Percentiles rank a stretch among this genome's conserved stretches.
Conservation (phyloP, 768 basidiomycete species). For the Tricholomella constricta region DNA sequence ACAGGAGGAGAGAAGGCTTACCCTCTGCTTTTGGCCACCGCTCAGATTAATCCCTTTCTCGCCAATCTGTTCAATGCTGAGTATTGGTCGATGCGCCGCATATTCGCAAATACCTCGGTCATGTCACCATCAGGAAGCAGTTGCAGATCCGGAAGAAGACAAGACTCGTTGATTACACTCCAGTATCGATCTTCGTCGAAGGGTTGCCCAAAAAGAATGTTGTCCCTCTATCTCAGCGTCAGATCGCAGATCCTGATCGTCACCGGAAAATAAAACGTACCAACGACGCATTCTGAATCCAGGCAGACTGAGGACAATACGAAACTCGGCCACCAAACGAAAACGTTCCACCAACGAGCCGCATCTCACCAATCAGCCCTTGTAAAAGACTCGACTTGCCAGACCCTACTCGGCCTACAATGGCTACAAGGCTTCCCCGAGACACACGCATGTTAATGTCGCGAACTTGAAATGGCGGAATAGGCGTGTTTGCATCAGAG, state of each 20-base stretch:
- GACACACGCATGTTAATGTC: conserved; percentile 54
- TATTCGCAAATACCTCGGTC: conserved; percentile 55
- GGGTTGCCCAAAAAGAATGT: conserved; percentile 65
- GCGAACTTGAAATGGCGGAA: conserved; percentile 53
- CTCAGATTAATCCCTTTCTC: conserved; percentile 70
- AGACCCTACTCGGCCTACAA: conserved; percentile 71
- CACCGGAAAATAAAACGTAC: conserved; percentile 32
- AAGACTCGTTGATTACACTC: conserved; percentile 58
- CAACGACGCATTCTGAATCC: conserved; percentile 73
- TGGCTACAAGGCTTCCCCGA: conserved; percentile 58
- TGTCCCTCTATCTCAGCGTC: conserved; percentile 48
- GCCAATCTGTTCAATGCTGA: conserved; percentile 50
- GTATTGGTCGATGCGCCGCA: too few relatives aligned
- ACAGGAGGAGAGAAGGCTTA: conserved; percentile 21
- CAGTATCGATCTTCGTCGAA: conserved; percentile 70
- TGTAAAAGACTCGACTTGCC: conserved; percentile 66
- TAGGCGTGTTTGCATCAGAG: conserved; percentile 6
- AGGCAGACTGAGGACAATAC: conserved; percentile 74
- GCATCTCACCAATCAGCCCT: conserved; percentile 75
- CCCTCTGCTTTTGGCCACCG: conserved; percentile 68
- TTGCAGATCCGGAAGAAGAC: conserved; percentile 63
- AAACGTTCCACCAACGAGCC: conserved; percentile 49
- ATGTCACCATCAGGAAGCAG: conserved; percentile 70
- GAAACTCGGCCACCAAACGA: conserved; percentile 64
- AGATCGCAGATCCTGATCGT: background rate